phyloP scores from a whole-genome alignment of 495 filamentous ascomycete genomes.

The Hypoxylon rickii region DNA sequence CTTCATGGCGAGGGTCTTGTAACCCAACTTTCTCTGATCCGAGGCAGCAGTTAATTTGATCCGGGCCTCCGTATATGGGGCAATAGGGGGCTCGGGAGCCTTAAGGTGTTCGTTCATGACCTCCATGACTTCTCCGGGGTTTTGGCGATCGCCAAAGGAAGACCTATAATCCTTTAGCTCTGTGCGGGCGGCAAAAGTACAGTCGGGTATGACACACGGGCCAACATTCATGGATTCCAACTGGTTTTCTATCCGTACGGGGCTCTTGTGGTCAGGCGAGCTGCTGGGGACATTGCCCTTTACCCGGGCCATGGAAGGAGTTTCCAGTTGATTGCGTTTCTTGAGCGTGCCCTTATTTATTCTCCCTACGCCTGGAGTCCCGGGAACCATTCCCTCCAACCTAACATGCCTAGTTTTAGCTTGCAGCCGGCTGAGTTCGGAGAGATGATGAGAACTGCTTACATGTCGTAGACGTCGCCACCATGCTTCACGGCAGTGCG shows the following conservation, averaged over 20 bases:
- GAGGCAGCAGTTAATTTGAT: slow-evolving; percentile 81
- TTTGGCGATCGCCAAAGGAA: slow-evolving; percentile 71
- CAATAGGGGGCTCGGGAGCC: slow-evolving; percentile 69
- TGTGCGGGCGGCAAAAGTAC: not conserved
- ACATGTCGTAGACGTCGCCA: slow-evolving; percentile 85
- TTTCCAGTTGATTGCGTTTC: slow-evolving; percentile 58
- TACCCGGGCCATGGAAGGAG: slow-evolving; percentile 49
- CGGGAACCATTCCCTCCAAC: slow-evolving; percentile 78
- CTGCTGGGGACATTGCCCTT: slow-evolving; percentile 50
- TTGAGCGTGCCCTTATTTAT: slow-evolving; percentile 61
- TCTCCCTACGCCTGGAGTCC: slow-evolving; percentile 61
- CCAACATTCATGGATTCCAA: slow-evolving; percentile 44
- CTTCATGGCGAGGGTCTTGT: slow-evolving; percentile 92
- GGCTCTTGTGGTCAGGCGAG: slow-evolving; percentile 52
- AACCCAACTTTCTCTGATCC: slow-evolving; percentile 86
- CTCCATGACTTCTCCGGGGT: slow-evolving; percentile 80
- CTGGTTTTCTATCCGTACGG: slow-evolving; percentile 47
- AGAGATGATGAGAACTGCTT: slow-evolving; percentile 35
- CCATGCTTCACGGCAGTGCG: slow-evolving; percentile 55
- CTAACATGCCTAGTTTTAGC: slow-evolving; percentile 46
- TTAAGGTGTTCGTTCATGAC: slow-evolving; percentile 78
- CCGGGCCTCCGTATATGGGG: slow-evolving; percentile 72
- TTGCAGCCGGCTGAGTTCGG: not conserved
- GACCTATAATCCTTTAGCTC: slow-evolving; percentile 40
- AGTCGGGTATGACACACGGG: slow-evolving; percentile 40